Base-by-base conservation (phyloP, 2,329 filamentous ascomycete genomes). In the Taxawa tesnikishii region DNA sequence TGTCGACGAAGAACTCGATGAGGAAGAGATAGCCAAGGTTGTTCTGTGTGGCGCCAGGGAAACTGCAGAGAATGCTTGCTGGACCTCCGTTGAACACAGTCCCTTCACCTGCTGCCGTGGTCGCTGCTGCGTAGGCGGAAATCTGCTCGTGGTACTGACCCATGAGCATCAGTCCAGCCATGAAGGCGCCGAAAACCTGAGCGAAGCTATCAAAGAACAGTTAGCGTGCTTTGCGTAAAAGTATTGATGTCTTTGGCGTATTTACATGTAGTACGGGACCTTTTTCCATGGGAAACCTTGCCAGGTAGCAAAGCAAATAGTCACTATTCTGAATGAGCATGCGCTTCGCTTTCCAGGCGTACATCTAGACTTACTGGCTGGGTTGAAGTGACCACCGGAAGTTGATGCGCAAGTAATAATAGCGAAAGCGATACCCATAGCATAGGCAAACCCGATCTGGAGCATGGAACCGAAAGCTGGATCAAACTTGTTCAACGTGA, bases 201-300 rank as follows among this genome's bases (percentile, higher is more conserved):
- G 62, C 59, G 39, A 70, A 57, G 40, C 74, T 70, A 45, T 75
- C n/a, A 8, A n/a, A 8, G 19, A 23, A 8, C 19, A 23, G 19
- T 23, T n/a, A 8, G 19, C 8, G 8, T n/a, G 19, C n/a, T 23
- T n/a, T 23, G 8, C 19, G 19, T 23, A 23, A 8, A 8, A 8
- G n/a, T 23, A 23, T 23, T 23, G n/a, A 23, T 8, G 19, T 23
- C n/a, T 23, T 8, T 8, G n/a, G 19, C 19, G n/a, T 8, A 23
- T n/a, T 23, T n/a, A 56, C 38, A 73, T 69, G 44, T 74, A 72
- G 29, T 62, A 51, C 0, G 67, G 67, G 3, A 70, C 68, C 39
- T 73, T 74, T 28, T 55, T 62, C 60, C 65, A 68, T 1, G 69
- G 70, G 41, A 74, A 75, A 3, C 66, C 70, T 52, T 72, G 66